These are phyloP conservation scores for Eucalyptus polyanthemos DNA, from an alignment of 345 rosid genomes.

Conservation along the genomic window DNA sequence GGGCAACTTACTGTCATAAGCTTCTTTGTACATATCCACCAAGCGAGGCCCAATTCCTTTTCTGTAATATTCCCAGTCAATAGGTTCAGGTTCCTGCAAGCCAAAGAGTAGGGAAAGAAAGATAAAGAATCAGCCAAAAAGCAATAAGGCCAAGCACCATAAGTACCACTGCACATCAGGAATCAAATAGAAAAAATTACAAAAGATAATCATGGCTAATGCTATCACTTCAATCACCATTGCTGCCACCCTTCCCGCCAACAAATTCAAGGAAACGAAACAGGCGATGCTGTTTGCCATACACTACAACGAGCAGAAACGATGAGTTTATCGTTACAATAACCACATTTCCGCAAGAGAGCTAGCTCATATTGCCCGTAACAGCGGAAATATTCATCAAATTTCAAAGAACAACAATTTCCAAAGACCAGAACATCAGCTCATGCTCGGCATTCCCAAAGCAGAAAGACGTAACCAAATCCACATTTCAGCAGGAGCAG, in stretches of 20 bases:
- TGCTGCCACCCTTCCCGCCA: background rate
- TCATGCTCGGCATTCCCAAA: background rate
- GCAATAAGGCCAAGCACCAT: background rate
- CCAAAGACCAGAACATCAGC: background rate
- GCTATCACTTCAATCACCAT: background rate
- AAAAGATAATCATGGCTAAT: background rate
- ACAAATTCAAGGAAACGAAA: background rate
- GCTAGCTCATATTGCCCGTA: background rate
- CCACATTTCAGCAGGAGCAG: background rate
- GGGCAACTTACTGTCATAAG: constrained; percentile 64
- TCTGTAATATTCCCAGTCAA: constrained; percentile 89
- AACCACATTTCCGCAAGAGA: background rate
- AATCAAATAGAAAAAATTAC: too few species aligned
- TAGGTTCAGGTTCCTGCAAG: constrained; percentile 87
- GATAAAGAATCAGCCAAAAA: background rate
- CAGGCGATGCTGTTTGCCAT: background rate
- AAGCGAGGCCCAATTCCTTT: constrained; percentile 83
- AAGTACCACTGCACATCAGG: background rate
- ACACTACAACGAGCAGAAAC: background rate
- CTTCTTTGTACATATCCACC: constrained; percentile 95
- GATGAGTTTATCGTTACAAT: background rate
- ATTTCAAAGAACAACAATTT: background rate
- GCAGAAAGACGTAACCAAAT: background rate
- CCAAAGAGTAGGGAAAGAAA: background rate
- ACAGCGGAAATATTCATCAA: background rate